These are phyloP conservation scores for Daldinia vernicosa DNA, from an alignment of 495 filamentous ascomycete species.

Conservation along the genomic window DNA sequence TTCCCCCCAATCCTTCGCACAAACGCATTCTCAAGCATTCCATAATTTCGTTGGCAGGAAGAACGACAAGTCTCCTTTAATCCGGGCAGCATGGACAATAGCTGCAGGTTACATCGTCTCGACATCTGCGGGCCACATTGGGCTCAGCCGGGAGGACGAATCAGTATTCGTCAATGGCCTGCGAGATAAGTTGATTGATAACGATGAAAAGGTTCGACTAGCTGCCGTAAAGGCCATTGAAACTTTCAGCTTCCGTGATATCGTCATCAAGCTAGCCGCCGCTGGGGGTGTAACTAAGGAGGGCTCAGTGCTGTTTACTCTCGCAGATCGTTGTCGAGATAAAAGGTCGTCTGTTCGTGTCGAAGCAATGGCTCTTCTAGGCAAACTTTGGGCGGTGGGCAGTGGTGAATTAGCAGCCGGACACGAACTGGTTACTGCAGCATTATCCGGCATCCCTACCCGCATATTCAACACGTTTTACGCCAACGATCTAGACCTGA, in stretches of 20 bases:
- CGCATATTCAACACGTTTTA: conserved; percentile 90
- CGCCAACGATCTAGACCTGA: conserved; percentile 88
- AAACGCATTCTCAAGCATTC: conserved; percentile 79
- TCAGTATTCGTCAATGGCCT: conserved; percentile 74
- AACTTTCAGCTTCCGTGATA: conserved; percentile 76
- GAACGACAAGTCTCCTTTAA: conserved; percentile 81
- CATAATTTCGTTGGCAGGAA: conserved; percentile 81
- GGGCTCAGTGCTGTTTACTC: conserved; percentile 75
- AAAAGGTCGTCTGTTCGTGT: conserved; percentile 80
- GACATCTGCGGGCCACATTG: conserved; percentile 87
- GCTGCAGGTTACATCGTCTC: conserved; percentile 80
- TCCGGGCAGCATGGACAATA: conserved; percentile 86
- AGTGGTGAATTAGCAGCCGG: conserved; percentile 85
- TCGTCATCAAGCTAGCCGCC: conserved; percentile 80
- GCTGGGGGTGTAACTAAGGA: conserved; percentile 74
- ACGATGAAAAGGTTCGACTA: conserved; percentile 88
- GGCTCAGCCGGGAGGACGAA: conserved; percentile 80
- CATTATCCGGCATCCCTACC: conserved; percentile 81
- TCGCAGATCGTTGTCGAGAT: conserved; percentile 91
- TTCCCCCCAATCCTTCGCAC: conserved; percentile 83
- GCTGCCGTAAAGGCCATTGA: conserved; percentile 85
- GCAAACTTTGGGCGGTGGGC: conserved; percentile 90
- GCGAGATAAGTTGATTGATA: conserved; percentile 81
- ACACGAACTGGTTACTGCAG: conserved; percentile 74
- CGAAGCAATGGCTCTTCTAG: conserved; percentile 84